phyloP scores from a whole-genome alignment of 2,329 filamentous ascomycete genomes.

The Fusarium sp. region DNA sequence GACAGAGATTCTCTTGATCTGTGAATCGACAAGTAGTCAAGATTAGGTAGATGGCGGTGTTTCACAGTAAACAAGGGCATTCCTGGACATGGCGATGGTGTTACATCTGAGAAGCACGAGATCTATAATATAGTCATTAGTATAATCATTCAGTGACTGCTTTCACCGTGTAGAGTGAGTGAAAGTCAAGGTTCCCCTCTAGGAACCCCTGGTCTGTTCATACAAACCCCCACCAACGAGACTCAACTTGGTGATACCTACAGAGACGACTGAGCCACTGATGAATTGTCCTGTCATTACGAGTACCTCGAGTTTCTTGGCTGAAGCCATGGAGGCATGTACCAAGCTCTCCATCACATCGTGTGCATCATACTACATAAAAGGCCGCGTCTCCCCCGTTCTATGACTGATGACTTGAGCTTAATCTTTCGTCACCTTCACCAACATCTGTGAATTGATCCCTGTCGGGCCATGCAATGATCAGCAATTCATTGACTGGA shows the following conservation, averaged over 20 bases:
- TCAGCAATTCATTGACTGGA: not conserved
- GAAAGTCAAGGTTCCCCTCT: conserved; percentile 16
- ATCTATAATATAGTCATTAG: not conserved
- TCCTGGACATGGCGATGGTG: not conserved
- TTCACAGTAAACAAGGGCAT: not conserved
- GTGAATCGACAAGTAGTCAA: not conserved
- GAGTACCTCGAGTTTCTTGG: conserved; percentile 1
- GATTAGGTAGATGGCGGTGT: not conserved
- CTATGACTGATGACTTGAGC: not conserved
- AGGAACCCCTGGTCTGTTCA: not conserved
- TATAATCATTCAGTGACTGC: not conserved
- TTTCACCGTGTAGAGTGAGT: not conserved
- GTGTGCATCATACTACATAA: conserved; percentile 25
- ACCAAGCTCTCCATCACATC: conserved; percentile 2
- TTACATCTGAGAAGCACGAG: not conserved
- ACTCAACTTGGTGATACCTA: not conserved
- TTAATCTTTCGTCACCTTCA: not conserved
- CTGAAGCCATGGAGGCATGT: not conserved
- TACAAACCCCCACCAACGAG: not conserved
- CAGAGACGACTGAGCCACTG: not conserved
- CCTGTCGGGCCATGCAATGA: not conserved
- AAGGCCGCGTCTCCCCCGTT: conserved; percentile 19
- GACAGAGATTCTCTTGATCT: not conserved
- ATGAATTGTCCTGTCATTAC: not conserved
- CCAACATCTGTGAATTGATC: not conserved